phyloP scores from a whole-genome alignment of 2,329 filamentous ascomycete species.

The Ploettnerulaceae sp. region DNA sequence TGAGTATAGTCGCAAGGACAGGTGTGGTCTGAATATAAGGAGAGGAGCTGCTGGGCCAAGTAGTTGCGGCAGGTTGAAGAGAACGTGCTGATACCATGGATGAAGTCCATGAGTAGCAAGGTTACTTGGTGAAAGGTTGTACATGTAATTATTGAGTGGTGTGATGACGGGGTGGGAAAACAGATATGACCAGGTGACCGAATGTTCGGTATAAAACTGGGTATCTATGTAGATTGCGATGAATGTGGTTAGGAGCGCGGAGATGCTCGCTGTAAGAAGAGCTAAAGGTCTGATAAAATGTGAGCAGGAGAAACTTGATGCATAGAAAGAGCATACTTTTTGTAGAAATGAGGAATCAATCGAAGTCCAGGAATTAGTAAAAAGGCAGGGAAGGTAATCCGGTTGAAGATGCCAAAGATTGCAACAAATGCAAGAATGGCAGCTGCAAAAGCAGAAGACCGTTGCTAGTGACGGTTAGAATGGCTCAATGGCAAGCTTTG shows the following conservation, averaged over 20 bases:
- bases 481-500: neutral
- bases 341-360: constrained; percentile 78
- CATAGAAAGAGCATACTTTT: constrained; percentile 61
- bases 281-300: constrained; percentile 46
- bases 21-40: constrained; percentile 52
- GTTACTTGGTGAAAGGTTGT: constrained; percentile 67
- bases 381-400: constrained; percentile 95
- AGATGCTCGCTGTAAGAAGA: constrained; percentile 58
- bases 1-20: constrained; percentile 63
- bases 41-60: constrained; percentile 65
- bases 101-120: constrained; percentile 72
- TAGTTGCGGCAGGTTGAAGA: constrained; percentile 66
- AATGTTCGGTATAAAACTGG: constrained; percentile 66
- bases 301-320: constrained; percentile 11
- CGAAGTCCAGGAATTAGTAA: constrained; percentile 77
- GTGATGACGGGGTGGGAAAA: constrained; percentile 64
- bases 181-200: constrained; percentile 61
- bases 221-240: constrained; percentile 81
- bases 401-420: constrained; percentile 88
- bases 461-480: constrained; percentile 47
- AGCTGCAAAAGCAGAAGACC: constrained; percentile 70
- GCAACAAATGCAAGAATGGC: constrained; percentile 73
- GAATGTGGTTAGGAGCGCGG: constrained; percentile 61
- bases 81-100: constrained; percentile 71
- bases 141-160: constrained; percentile 71